Evolutionary conservation across 108 stramenopile species (phyloP), one percentile per base, ranked within the genome.

Genomic region (Cylindrotheca closterium): DNA sequence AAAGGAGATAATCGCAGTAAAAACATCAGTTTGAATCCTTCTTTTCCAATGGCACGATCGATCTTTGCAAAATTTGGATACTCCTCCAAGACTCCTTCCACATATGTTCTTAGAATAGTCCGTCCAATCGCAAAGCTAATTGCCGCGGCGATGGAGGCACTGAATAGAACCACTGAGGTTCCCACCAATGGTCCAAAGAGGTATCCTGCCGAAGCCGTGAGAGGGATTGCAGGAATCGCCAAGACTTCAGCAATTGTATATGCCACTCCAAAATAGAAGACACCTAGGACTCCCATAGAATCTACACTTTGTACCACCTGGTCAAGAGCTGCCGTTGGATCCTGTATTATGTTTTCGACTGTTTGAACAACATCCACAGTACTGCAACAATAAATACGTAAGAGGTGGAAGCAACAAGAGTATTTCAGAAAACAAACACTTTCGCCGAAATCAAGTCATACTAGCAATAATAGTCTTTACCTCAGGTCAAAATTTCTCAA

Each of bases 1-100:
- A 96, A 63, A 8, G 96, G 96, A 42, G 85, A 85, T 0, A 96
- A 66, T 33, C 96, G 58, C 47, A 95, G 70, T 15, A 95, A 77
- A 19, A 95, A 55, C 84, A 95, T 92, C 33, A 96, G 66, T 49
- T 91, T 94, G 81, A 95, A 95, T 1, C 93, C 93, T 54, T 92
- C 91, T 55, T 75, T 67, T n/a, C 73, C 92, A 42, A 96, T 87
- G n/a, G 95, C 93, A 17, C 57, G 42, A 60, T 96, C 95, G 37
- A 96, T 73, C 31, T 83, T 86, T 30, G 58, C 52, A 58, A 94
- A 88, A 49, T 84, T 74, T n/a, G 89, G 87, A 71, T 79, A 78
- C 26, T 85, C 74, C 21, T 63, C 71, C 55, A 87, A 47, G 2
- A 86, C 29, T 3, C 61, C 49, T 50, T 88, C 86, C 7, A 93